Evolutionary conservation across 1,139 yeast genomes (phyloP).

Genomic region (Geotrichum fermentans): DNA sequence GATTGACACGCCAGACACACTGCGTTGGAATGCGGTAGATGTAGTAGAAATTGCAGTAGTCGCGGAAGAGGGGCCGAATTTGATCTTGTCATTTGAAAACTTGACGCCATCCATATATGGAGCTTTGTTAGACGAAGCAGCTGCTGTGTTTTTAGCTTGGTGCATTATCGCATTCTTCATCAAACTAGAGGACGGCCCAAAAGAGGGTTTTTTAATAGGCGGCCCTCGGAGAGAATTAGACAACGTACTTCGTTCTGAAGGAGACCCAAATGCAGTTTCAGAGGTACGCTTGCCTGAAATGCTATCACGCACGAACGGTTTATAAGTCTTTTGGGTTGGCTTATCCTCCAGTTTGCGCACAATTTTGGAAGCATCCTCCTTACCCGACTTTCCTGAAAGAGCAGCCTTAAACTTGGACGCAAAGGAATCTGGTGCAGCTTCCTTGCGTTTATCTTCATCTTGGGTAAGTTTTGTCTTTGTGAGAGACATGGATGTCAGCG

Average conservation of each 20-base stretch:
- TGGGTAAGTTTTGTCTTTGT: not conserved
- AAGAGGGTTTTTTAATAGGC: constrained; percentile 17
- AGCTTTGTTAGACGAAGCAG: constrained; percentile 1
- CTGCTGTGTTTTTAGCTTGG: constrained; percentile 12
- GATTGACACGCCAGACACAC: not conserved
- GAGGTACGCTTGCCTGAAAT: constrained; percentile 19
- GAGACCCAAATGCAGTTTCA: constrained; percentile 18
- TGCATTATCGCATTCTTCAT: constrained; percentile 14
- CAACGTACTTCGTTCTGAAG: not conserved
- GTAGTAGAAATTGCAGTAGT: constrained; percentile 1
- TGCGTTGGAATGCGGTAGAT: constrained; percentile 1
- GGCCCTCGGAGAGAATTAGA: not conserved
- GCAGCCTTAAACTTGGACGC: constrained; percentile 6
- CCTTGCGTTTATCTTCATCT: constrained; percentile 5
- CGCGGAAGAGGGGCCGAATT: constrained; percentile 24
- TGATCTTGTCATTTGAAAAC: constrained; percentile 35
- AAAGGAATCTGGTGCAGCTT: not conserved
- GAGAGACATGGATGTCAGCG: constrained; percentile 6
- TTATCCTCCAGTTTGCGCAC: not conserved
- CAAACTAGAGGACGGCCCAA: constrained; percentile 15
- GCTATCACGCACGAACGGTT: not conserved
- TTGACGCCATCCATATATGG: constrained; percentile 38
- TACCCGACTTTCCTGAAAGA: not conserved
- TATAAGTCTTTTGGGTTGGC: not conserved
- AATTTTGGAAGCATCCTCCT: not conserved